Conservation (phyloP, 345 rosid genomes). For the Citrus trifoliata region DNA sequence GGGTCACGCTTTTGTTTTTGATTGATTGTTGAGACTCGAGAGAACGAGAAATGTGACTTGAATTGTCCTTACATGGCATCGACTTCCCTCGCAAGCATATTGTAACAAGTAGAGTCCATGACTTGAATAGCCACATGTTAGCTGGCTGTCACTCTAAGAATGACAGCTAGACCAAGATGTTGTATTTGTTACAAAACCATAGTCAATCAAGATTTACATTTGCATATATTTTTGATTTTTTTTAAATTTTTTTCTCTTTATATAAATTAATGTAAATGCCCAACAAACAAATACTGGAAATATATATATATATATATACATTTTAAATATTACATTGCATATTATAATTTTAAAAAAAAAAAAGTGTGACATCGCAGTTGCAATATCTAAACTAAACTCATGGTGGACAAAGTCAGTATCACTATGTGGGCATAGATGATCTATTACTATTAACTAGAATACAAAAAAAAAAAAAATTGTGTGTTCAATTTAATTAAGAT, state of each 20-base stretch:
- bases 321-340: too few species aligned
- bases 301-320: too few species aligned
- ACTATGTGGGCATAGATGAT: too few species aligned
- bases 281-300: neutral
- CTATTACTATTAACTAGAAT: neutral
- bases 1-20: neutral
- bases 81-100: too few species aligned
- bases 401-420: neutral
- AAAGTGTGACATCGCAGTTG: too few species aligned
- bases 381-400: neutral
- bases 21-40: neutral
- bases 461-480: neutral
- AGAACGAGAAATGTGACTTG: neutral
- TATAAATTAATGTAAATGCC: neutral
- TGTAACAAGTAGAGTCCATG: fast-evolving
- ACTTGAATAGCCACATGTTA: slow-evolving; percentile 1
- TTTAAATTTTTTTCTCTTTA: too few species aligned
- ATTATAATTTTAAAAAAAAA: too few species aligned
- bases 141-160: slow-evolving; percentile 14
- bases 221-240: too few species aligned
- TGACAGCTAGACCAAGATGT: slow-evolving; percentile 4
- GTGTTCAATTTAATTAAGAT: neutral
- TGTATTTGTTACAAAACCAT: neutral
- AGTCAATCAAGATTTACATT: neutral
- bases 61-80: too few species aligned